Evolutionary conservation across 805 yeast genomes (phyloP).

Genomic region (Kluyveromyces lactis): DNA sequence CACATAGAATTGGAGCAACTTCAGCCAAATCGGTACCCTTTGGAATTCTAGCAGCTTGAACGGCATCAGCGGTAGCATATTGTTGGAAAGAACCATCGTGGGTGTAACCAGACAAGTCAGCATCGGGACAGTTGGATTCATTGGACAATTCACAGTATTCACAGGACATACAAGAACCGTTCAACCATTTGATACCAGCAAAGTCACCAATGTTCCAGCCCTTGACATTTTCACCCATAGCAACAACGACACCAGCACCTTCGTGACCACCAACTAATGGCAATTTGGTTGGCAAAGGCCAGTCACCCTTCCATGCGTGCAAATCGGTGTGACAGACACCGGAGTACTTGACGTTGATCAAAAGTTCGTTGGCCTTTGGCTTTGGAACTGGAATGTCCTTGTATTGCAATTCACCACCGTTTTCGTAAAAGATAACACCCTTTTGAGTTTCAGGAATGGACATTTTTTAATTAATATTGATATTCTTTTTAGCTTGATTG

Average conservation of each 20-base stretch:
- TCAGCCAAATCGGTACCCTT: constrained; percentile 64
- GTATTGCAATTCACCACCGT: constrained; percentile 56
- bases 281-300: constrained; percentile 63
- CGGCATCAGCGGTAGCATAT: constrained; percentile 81
- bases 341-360: constrained; percentile 75
- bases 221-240: constrained; percentile 46
- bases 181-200: constrained; percentile 62
- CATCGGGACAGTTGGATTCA: constrained; percentile 58
- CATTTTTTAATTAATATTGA: too few relatives aligned
- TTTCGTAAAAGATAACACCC: constrained; percentile 59
- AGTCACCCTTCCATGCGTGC: constrained; percentile 92
- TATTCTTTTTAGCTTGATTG: too few relatives aligned
- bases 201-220: constrained; percentile 55
- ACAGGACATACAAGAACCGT: constrained; percentile 55
- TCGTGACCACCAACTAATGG: constrained; percentile 66
- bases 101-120: constrained; percentile 77
- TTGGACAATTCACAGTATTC: constrained; percentile 48
- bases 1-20: constrained; percentile 79
- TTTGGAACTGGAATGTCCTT: constrained; percentile 72
- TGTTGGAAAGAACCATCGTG: constrained; percentile 90
- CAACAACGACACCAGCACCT: constrained; percentile 63
- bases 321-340: constrained; percentile 94
- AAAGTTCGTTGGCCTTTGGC: constrained; percentile 69
- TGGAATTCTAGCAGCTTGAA: constrained; percentile 78
- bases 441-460: constrained; percentile 60